Base-by-base conservation (phyloP, 2,329 filamentous ascomycete species). In the Rhynchosporium secalis region DNA sequence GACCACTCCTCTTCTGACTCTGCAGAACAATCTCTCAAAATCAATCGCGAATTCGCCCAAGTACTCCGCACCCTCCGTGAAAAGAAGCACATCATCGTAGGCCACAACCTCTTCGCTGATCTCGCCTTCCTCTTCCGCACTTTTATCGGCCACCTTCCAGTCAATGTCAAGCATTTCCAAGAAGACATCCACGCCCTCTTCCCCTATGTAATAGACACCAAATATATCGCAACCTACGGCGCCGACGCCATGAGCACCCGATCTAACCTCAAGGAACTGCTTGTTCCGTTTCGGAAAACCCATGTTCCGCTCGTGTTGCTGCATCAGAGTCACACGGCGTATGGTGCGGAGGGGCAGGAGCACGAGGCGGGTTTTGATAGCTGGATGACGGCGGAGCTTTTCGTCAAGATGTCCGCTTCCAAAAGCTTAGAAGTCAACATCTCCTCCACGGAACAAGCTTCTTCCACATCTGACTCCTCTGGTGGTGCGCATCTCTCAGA, bases 101-200 rank as follows among this genome's bases (percentile, higher is more conserved):
- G 86, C 0, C 86, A 90, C 74, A 89, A 90, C 68, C 78, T 85
- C 62, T 84, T 89, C 65, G 80, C 82, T 1, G 86, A 90, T 67
- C 76, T 90, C 3, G 80, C 84, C 41, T 88, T 88, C 68, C 74
- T 89, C 41, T 86, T 88, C 72, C 74, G 78, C n/a, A 81, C 80
- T 1, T 90, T 90, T 72, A 77, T 88, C 56, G 84, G 83, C 1
- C 65, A 75, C 1, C 75, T 89, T 1, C 87, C 86, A 0, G 73
- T 76, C 2, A 81, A 76, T 0, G 72, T 87, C 1, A 76, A 78
- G 2, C 80, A 81, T 28, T 90, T 89, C 69, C 75, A 78, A 45
- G 63, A 72, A 5, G 71, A 75, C 2, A 77, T 87, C 1, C 80
- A 85, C 65, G 68, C 73, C 1, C 68, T 83, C 2, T 78, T 80